Evolutionary conservation across 768 basidiomycete species (phyloP).

Genomic region (Phanerochaete carnosa): DNA sequence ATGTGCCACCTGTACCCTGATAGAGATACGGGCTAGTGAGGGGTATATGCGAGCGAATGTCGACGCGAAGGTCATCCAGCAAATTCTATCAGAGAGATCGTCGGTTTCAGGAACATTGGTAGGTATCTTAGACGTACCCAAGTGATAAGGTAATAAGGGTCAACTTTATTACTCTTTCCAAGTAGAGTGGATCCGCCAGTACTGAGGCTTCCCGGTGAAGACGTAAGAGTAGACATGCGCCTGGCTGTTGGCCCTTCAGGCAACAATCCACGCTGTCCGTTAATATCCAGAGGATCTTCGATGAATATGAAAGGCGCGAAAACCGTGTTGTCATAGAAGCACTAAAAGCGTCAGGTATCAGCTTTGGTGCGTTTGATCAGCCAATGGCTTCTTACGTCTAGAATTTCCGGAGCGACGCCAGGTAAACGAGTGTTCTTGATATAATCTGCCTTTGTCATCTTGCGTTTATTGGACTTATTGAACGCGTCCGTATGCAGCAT

Average conservation of each 20-base stretch:
- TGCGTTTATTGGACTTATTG: constrained; percentile 95
- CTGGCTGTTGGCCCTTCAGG: constrained; percentile 38
- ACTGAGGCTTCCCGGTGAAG: constrained; percentile 25
- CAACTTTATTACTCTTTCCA: constrained; percentile 67
- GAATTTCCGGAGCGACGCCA: constrained; percentile 75
- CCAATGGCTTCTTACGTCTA: constrained; percentile 63
- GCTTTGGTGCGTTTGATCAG: not conserved
- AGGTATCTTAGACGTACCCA: constrained; percentile 45
- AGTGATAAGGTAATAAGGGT: constrained; percentile 89
- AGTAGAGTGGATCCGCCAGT: constrained; percentile 37
- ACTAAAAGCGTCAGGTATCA: constrained; percentile 41
- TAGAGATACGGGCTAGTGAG: constrained; percentile 62
- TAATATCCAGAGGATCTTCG: constrained; percentile 80
- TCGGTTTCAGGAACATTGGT: not conserved
- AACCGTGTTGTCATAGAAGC: constrained; percentile 94
- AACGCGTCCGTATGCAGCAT: constrained; percentile 99
- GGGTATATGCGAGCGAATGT: constrained; percentile 58
- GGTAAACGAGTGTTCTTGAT: constrained; percentile 88
- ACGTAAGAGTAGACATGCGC: constrained; percentile 35
- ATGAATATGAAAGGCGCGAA: constrained; percentile 97
- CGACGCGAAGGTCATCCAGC: constrained; percentile 64
- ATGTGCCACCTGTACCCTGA: constrained; percentile 60
- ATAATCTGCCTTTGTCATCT: constrained; percentile 96
- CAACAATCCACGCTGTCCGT: constrained; percentile 47
- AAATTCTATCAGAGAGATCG: constrained; percentile 44